phyloP scores from a whole-genome alignment of 2,329 filamentous ascomycete genomes.

The Scorias spongiosa region DNA sequence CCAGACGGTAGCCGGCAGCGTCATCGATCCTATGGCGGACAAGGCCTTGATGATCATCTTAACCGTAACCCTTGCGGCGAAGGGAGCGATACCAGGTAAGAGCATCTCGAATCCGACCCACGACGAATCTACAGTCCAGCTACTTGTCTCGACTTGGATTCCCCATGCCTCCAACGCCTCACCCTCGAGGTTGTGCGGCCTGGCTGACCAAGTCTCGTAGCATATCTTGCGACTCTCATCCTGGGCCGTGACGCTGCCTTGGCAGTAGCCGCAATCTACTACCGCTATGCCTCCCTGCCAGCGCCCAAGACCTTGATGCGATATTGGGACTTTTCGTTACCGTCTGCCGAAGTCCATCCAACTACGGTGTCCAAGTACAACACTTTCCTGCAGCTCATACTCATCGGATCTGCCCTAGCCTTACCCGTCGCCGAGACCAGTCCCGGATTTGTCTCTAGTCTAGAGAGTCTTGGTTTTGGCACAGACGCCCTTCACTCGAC shows the following conservation, averaged over 20 bases:
- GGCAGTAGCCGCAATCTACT: slow-evolving; percentile 78
- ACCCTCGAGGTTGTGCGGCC: slow-evolving; percentile 2
- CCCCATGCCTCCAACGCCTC: neutral
- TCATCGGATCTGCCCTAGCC: slow-evolving; percentile 73
- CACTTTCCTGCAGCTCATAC: slow-evolving; percentile 74
- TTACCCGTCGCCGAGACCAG: slow-evolving; percentile 48
- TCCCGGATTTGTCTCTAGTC: slow-evolving; percentile 10
- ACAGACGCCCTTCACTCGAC: slow-evolving; percentile 19
- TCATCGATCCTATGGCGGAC: slow-evolving; percentile 94
- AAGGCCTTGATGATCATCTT: slow-evolving; percentile 91
- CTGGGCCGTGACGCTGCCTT: slow-evolving; percentile 76
- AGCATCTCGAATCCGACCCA: slow-evolving; percentile 1
- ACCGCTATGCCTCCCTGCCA: slow-evolving; percentile 85
- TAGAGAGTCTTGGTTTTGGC: slow-evolving; percentile 10
- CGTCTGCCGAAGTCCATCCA: slow-evolving; percentile 68
- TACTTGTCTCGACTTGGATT: neutral
- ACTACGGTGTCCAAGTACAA: slow-evolving; percentile 80
- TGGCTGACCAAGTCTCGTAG: slow-evolving; percentile 24
- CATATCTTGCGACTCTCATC: slow-evolving; percentile 81
- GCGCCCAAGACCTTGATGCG: slow-evolving; percentile 80
- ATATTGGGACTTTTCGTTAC: slow-evolving; percentile 96
- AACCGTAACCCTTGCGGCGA: slow-evolving; percentile 69
- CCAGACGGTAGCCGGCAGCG: slow-evolving; percentile 84
- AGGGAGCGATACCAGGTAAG: slow-evolving; percentile 66
- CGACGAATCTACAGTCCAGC: slow-evolving; percentile 2